Evolutionary conservation across 805 yeast species (phyloP), one percentile per base, ranked within the genome.

Genomic region (Debaryomyces castellii): DNA sequence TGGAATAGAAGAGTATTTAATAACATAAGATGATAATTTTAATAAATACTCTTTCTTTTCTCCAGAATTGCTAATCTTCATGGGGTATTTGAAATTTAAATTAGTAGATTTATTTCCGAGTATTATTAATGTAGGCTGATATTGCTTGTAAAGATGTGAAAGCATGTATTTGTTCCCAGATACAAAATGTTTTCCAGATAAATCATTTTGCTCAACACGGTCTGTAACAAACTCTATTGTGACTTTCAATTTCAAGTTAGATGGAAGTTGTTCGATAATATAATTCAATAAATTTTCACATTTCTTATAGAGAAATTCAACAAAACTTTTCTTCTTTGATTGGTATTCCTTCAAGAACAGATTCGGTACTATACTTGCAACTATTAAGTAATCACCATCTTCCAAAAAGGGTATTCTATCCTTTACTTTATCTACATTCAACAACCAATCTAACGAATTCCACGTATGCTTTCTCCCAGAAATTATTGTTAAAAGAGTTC

Each of bases 391-490:
- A 48, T 73, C 77, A 4, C 74, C 76, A 47, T 69, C 57, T 42
- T 59, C 60, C 20, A 72, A 54, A 43, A 71, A 67, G 11, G 52
- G 33, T 7, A 43, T 41, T 9, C 50, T 18, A 11, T 48, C 30
- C 4, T 32, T 10, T 12, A 40, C 17, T n/a, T 49, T 28, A 3
- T 51, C 51, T 3, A 52, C 57, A 25, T 54, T 46, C 32, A 68
- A 54, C 39, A 73, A 54, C 74, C 74, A 72, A 47, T 69, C 71
- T 3, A 71, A 34, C 12, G 73, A 51, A 47, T 68, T 70, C 77
- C 77, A 72, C n/a, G 75, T 61, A 52, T 73, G 77, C 39, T 59
- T 62, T 46, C 76, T 58, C 6, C 77, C 77, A 9, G 68, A 63
- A 16, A 72, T 56, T 3, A 69, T 59, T 3, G 71, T 60, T 18